Percentiles rank a stretch among this genome's conserved stretches.
Conservation (phyloP, 805 yeast species). For the Candida krabiensis region DNA sequence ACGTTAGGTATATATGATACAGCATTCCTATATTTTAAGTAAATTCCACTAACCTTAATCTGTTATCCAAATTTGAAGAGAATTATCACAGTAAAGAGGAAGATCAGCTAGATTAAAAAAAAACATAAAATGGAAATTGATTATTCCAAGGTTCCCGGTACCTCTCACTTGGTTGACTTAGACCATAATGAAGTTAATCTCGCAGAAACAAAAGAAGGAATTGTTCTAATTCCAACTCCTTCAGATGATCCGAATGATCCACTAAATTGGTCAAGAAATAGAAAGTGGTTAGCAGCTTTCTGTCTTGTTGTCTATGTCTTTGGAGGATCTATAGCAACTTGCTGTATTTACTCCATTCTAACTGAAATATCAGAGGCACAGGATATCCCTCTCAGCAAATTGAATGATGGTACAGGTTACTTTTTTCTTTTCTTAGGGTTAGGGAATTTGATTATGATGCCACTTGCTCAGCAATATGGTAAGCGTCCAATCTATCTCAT, state of each 20-base stretch:
- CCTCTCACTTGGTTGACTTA: slow-evolving; percentile 47
- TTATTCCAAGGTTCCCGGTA: slow-evolving; percentile 45
- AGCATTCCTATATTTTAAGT: too few relatives aligned
- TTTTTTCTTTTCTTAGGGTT: slow-evolving; percentile 41
- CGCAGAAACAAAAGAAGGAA: slow-evolving; percentile 27
- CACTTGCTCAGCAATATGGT: slow-evolving; percentile 40
- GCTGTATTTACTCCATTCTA: slow-evolving; percentile 31
- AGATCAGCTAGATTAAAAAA: too few relatives aligned
- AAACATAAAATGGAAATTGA: too few relatives aligned
- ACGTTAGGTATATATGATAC: too few relatives aligned
- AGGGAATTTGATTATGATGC: slow-evolving; percentile 37
- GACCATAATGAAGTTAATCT: slow-evolving; percentile 16
- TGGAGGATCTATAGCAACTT: slow-evolving; percentile 27
- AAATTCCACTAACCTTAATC: too few relatives aligned
- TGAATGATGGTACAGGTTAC: slow-evolving; percentile 41
- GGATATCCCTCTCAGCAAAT: slow-evolving; percentile 28
- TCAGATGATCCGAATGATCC: slow-evolving; percentile 72
- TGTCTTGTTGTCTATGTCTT: slow-evolving; percentile 41
- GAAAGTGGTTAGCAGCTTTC: slow-evolving; percentile 48
- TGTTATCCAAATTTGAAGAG: too few relatives aligned
- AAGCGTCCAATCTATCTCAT: slow-evolving; percentile 37
- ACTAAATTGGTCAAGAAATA: slow-evolving; percentile 54
- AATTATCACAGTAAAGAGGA: too few relatives aligned
- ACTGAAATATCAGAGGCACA: slow-evolving; percentile 21
- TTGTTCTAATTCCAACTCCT: slow-evolving; percentile 65